Base-by-base conservation (phyloP, 2,329 filamentous ascomycete genomes). In the Fragosphaeria purpurea region DNA sequence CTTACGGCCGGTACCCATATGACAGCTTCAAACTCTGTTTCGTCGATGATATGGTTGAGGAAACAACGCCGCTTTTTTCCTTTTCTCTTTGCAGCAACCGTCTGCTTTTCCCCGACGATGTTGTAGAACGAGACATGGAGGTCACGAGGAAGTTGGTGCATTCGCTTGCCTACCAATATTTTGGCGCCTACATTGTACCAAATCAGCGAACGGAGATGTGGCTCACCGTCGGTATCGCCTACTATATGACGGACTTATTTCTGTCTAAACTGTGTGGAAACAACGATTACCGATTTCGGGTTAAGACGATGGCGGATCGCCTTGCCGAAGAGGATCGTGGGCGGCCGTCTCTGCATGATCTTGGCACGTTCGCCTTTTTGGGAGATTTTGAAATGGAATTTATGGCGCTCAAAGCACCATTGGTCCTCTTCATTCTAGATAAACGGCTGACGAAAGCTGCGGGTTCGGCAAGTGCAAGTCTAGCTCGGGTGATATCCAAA, bases 221-320 rank as follows among this genome's bases (percentile, higher is more conserved):
- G 93, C 82, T 94, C 22, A 84, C 91, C 10, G 78, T 93, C 49
- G 94, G 91, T 11, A 85, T 94, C 44, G 86, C 91, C 1, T 90
- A 91, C 71, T 98, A 88, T 70, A 95, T 98, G 77, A 89, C 91
- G 1, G 91, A 96, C 59, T 77, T 88, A 4, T 96, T 95, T 66
- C 87, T 97, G 78, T 88, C 84, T 64, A 84, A 82, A 57, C 74
- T 98, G 3, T 94, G 88, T 61, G 93, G 93, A 7, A 94, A 94
- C 63, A 98, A 98, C 63, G 88, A 95, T 60, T 93, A 95, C 63
- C 79, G 89, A 9, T 97, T 89, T 63, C 83, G 88, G 39, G 85
- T 95, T 66, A 97, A 97, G 67, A 74, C 80, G 39, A 79, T 88
- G 66, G 82, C 88, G 1, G 91, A 98, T 65, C 78, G 76, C 58